Evolutionary conservation across 2,329 filamentous ascomycete genomes (phyloP).

Genomic region (Epichloe glyceriae): DNA sequence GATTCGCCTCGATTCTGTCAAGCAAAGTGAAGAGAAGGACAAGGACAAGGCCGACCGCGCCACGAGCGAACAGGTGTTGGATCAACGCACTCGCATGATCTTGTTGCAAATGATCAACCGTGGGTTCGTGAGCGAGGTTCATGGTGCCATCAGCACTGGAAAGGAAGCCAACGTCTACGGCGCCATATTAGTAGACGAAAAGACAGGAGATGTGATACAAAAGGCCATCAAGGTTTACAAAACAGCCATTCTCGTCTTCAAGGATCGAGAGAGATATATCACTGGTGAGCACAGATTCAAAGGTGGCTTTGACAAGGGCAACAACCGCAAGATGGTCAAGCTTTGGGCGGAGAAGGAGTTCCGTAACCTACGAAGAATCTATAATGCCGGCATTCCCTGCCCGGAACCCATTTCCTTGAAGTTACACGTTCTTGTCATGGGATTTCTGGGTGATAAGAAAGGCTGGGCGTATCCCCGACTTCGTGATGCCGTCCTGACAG

Average conservation of each 20-base stretch:
- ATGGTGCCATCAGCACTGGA: conserved; percentile 89
- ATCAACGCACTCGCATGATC: conserved; percentile 90
- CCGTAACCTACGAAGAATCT: conserved; percentile 76
- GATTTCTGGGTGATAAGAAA: conserved; percentile 75
- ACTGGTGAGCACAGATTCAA: conserved; percentile 88
- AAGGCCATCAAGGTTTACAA: conserved; percentile 98
- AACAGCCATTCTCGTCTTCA: conserved; percentile 94
- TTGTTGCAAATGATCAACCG: conserved; percentile 92
- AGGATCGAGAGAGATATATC: conserved; percentile 93
- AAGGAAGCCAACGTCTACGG: conserved; percentile 99
- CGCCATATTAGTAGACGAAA: conserved; percentile 53
- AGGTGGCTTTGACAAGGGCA: conserved; percentile 82
- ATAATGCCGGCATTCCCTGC: conserved; percentile 74
- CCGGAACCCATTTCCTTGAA: conserved; percentile 82
- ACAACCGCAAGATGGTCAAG: conserved; percentile 94
- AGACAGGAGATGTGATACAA: conserved; percentile 45
- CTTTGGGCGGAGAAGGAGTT: conserved; percentile 99
- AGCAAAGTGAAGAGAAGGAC: conserved; percentile 38
- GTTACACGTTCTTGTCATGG: conserved; percentile 92
- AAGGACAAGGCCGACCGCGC: conserved; percentile 89
- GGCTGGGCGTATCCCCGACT: conserved; percentile 81
- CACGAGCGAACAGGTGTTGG: conserved; percentile 87
- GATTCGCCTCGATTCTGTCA: conserved; percentile 62
- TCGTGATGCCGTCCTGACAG: conserved; percentile 66
- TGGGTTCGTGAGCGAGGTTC: conserved; percentile 76